Evolutionary conservation across 1,284 basidiomycete genomes (phyloP), one percentile per base, ranked within the genome.

Genomic region (Meira miltonrushii): DNA sequence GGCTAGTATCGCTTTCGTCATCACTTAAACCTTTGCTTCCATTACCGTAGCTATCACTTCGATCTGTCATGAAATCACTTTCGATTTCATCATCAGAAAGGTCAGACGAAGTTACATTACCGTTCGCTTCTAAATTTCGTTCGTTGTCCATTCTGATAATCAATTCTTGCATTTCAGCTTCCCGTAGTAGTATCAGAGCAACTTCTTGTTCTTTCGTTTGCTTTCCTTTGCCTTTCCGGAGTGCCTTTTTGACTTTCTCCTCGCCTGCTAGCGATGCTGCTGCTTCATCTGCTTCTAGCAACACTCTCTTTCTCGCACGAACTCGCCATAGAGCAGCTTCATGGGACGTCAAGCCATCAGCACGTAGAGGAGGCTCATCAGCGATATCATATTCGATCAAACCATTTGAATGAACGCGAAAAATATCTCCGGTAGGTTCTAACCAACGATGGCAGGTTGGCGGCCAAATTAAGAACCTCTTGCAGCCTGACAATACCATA

Each of bases 381-480:
- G 66, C 64, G 6, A 66, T 54, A 15, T 62, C 40, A 39, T 74
- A 78, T 49, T 69, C 67, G 40, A 78, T 68, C 41, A 78, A 66
- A 19, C 75, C 75, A 25, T 78, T 77, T 15, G 46, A 47, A 39
- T 76, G 70, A 1, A 78, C 65, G 7, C 58, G 23, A 19, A 64
- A 59, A 15, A 76, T 47, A 8, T 56, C 13, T 23, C 75, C 75
- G 6, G 69, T 59, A 8, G 69, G 60, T 58, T 74, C 67, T 17
- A 78, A 57, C 37, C 62, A 66, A 7, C 54, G 53, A 58, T 75
- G 65, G 17, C 72, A 69, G 1, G 64, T 58, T 3, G 75, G 75
- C 1, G 75, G 75, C 40, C 74, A 78, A 47, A 78, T 65, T n/a
- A 78, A 57, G 46, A 78, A 75, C 15, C 75, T 65, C 46, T 78